Evolutionary conservation across 164 flowering plant species (phyloP), one percentile per base, ranked within the genome.

Genomic region (Chimonanthus praecox): DNA sequence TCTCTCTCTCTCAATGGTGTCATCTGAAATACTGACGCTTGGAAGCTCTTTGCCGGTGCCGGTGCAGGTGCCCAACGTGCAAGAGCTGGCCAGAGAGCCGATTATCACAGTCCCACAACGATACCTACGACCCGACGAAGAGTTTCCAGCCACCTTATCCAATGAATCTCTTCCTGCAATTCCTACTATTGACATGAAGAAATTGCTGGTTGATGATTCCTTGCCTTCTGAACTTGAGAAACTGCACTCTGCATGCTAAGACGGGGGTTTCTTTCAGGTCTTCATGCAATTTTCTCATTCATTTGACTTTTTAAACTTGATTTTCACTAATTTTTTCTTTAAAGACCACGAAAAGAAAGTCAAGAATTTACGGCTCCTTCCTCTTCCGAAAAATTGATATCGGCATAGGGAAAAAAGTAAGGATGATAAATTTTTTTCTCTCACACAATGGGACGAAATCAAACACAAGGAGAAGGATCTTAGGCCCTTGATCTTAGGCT

Each of bases 201-300:
- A 47, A 33, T 64, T 85, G 64, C 60, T 71, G 43, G 5, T 6
- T 4, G 70, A 48, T 6, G 83, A 78, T 7, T 74, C 74, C 18
- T 18, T n/a, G 43, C 75, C 45, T 3, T 61, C 78, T 5, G 90
- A 87, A 72, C 45, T 83, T 51, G 64, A 68, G 13, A 83, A 43
- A 13, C 64, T 87, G 54, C 84, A 87, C 74, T 74, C 65, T 8
- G 88, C 86, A 74, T 85, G 81, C 79, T 77, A 76, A 73, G 76
- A 87, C 0, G 79, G 85, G 85, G 84, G 85, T 8, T 83, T 83
- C 75, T 86, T 83, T 62, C 85, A 83, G 84, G 87, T 84, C 54
- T 3, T 8, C 47, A 13, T 9, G 7, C 49, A 18, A 6, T 10
- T 11, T 20, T 58, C 16, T 51, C 33, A 0, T 33, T 33, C 33